Base-by-base conservation (phyloP, 768 basidiomycete species). In the Cystofilobasidium ferigula region DNA sequence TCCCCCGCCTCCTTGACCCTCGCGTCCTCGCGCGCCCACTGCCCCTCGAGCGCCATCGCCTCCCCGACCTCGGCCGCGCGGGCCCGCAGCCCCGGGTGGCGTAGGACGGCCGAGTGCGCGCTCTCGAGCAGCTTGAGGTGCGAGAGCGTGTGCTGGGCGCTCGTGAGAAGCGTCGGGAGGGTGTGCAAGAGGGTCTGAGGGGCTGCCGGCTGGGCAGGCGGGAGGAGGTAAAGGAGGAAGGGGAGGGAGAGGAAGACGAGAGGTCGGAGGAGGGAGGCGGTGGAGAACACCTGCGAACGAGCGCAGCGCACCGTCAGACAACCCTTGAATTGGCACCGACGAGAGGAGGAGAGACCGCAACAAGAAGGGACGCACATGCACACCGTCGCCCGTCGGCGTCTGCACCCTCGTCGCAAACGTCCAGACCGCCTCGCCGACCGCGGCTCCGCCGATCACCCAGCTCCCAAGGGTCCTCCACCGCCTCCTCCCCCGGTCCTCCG, bases 71-170 rank as follows among this genome's bases (percentile, higher is more conserved):
- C 38, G 30, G 38, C 38, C 38, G 16, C 22, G 18, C 40, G 35
- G 3, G 38, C 28, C 13, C 40, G 58, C 2, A 60, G 40, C 9
- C 8, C 22, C 16, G 58, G 40, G 16, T 60, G 10, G 43, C 58
- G 58, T 8, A 30, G 2, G 58, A 60, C 38, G 22, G 38, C 40
- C 30, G 24, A 0, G 43, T 26, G 58, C 38, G 58, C 42, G 24
- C 24, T 22, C 26, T 60, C 58, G 36, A 60, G 38, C n/a, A 60
- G 14, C 36, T 60, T 60, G 38, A 60, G 14, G 30, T 42, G 38
- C 26, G 38, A 43, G 22, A 60, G 58, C 5, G 43, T 38, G 43
- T 8, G 18, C 12, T 42, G 22, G 38, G 38, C 24, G 38, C 38
- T 42, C 38, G 13, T 28, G 40, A 60, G 35, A n/a, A 42, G 18